Evolutionary conservation across 2,329 filamentous ascomycete species (phyloP), one percentile per base, ranked within the genome.

Genomic region (Fusarium lyarnte): DNA sequence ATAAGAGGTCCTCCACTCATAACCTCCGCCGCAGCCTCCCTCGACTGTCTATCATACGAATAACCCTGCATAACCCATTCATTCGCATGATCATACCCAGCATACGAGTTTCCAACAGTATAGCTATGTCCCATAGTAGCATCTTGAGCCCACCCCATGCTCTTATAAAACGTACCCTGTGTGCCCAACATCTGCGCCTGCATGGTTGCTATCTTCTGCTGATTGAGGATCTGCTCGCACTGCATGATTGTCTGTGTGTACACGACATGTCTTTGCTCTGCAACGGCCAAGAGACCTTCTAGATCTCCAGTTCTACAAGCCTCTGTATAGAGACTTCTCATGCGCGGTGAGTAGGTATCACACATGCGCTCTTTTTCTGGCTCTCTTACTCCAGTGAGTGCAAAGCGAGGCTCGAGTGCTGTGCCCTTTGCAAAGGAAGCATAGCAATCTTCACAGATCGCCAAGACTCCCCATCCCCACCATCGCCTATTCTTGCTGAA

Each of bases 391-490:
- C 79, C 77, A 3, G 70, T 72, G 21, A 82, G 68, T 4, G 71
- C 69, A 75, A 82, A 83, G 4, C 68, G 60, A 31, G 67, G 36
- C 14, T 80, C 81, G 0, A 83, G 66, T 1, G 66, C 45, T 1
- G 76, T 78, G 1, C 76, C 76, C 41, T 74, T 74, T 4, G 78
- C 78, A 39, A 82, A 82, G 16, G 78, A 77, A 35, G 74, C 63
- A 53, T 82, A 81, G 57, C 82, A 83, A 21, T 82, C 79, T 12
- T 80, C 79, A 39, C 82, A 83, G 39, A 84, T 79, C 58, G 77
- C 71, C 73, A 80, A 41, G 3, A 79, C 76, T 8, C 63, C 70
- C 82, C 82, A 84, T 27, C 82, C 82, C 74, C 81, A 83, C 71
- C 68, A 45, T 66, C 67, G n/a, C 54, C 49, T 46, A 62, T 69